These are phyloP conservation scores for Cardamine occulta DNA, from an alignment of 345 rosid genomes.

Conservation along the genomic window DNA sequence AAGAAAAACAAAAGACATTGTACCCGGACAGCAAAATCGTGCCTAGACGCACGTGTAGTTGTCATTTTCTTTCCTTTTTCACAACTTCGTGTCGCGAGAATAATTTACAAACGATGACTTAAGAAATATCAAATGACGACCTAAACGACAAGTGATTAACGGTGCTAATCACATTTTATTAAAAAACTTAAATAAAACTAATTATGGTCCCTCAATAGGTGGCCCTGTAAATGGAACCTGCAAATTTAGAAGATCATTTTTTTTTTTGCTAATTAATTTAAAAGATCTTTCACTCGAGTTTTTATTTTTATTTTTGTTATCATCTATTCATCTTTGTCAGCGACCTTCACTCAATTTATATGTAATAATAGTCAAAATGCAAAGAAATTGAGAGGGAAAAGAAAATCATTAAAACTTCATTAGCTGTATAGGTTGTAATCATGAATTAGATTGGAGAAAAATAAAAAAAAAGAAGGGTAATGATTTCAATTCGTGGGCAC, in stretches of 20 bases:
- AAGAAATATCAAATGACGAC: conserved; percentile 10
- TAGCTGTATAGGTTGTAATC: conserved; percentile 29
- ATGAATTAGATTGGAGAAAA: conserved; percentile 23
- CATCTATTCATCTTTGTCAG: background rate
- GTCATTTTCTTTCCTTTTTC: conserved; percentile 24
- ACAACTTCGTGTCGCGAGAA: conserved; percentile 16
- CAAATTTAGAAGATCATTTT: conserved; percentile 20
- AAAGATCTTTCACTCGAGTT: background rate
- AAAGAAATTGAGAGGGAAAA: background rate
- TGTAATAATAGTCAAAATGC: background rate
- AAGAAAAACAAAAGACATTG: background rate
- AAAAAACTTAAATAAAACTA: background rate
- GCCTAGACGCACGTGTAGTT: conserved; percentile 43
- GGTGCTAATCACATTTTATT: background rate
- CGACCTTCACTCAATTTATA: background rate
- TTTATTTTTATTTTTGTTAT: background rate
- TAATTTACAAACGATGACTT: background rate
- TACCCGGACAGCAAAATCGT: conserved; percentile 36
- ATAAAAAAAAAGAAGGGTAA: conserved; percentile 26
- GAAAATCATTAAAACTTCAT: background rate
- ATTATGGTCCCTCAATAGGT: conserved; percentile 5
- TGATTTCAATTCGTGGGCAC: conserved; percentile 45
- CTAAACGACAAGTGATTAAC: conserved; percentile 24
- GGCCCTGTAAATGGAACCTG: conserved; percentile 18
- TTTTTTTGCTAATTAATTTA: no score